Base-by-base conservation (phyloP, 106 monocot species). In the Alisma plantagoaquatica region DNA sequence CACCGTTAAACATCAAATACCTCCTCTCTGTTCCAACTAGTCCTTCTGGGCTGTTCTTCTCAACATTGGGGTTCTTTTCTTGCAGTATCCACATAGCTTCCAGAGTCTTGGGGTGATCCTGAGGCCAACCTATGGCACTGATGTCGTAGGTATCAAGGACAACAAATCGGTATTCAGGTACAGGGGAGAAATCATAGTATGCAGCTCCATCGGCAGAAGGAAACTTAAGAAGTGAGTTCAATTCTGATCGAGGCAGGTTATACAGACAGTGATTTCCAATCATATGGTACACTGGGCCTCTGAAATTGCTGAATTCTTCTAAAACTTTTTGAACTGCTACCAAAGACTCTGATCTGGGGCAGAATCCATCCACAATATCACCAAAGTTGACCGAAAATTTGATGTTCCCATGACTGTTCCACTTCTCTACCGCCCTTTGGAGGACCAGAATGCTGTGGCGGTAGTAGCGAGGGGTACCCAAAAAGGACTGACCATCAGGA, bases 191-290 rank as follows among this genome's bases (percentile, higher is more conserved):
- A 19, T 94, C 87, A 33, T 88, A 94, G 59, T 88, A 80, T 35
- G 94, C 75, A 50, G 33, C 29, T 14, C 53, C 67, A 31, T 47
- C 9, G 20, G 26, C 1, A 1, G 94, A 57, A 11, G 78, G 81
- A 12, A 96, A 75, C 31, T 84, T 78, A 10, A 96, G 62, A 38
- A 81, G 46, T 2, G 52, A 14, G 2, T 72, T 58, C 20, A 96
- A 53, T 17, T 68, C 62, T 31, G 35, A 47, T 4, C 84, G 77
- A 31, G 80, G 78, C 15, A 96, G 78, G 53, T 96, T 96, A 64
- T 96, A 88, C 3, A 96, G 88, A 69, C 88, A 96, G 44, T 96
- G 88, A 30, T 96, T 88, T 28, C 94, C 88, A 21, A 96, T 76
- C 68, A 96, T 84, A 70, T 96, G 94, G 51, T 81, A 76, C 14